Base-by-base conservation (phyloP, 768 basidiomycete species). In the Leccinellum rugosiceps region DNA sequence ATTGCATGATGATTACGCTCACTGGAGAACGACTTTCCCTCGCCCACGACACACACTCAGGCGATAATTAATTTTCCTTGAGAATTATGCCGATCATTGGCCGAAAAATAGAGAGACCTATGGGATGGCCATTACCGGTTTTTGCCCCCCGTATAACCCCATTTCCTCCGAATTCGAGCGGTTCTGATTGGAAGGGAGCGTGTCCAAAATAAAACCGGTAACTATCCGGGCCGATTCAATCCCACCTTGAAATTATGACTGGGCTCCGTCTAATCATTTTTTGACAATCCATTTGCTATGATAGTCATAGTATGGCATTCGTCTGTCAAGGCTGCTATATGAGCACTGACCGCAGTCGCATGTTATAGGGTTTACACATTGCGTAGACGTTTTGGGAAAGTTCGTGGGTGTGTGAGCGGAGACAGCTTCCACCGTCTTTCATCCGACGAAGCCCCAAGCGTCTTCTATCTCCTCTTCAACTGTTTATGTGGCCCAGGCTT, bases 401-500 rank as follows among this genome's bases (percentile, higher is more conserved):
- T 58, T 31, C 7, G 26, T 4, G 23, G 28, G 44, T 23, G 44
- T 52, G 31, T 31, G 52, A 23, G 41, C 28, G 4, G 19, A 47
- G 31, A 31, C 35, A 17, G 23, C 56, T 43, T 10, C 19, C 28
- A 10, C n/a, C 28, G 31, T n/a, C 46, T 11, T 3, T 34, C 15
- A 53, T 25, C 13, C 21, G 35, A 15, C 0, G 32, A 43, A 30
- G 35, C 13, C 41, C 25, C 15, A 43, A n/a, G 41, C 7, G 5
- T 41, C 50, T 19, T 14, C 19, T 6, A 4, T 25, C 2, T 11
- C 8, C 6, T 34, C 14, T 26, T 9, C 38, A 41, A 6, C 1
- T 7, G 34, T 48, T 31, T 31, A 61, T 62, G 63, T 64, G 56
- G 52, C 0, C 44, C 46, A 49, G 21, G 45, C 47, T 65, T 38